Base-by-base conservation (phyloP, 164 flowering plant genomes). In the Nelumbo lutea region DNA sequence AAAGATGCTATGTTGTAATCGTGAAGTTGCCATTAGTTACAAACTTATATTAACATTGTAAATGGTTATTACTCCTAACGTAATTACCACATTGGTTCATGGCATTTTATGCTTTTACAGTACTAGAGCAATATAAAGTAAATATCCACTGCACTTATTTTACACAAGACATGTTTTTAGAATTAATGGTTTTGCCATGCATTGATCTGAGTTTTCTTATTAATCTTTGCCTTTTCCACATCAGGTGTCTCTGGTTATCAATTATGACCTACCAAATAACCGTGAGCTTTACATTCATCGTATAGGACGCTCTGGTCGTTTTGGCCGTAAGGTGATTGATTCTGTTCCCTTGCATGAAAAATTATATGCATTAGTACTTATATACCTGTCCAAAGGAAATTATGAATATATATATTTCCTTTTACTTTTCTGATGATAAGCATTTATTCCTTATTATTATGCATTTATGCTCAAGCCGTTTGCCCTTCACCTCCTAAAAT, bases 251-350 rank as follows among this genome's bases (percentile, higher is more conserved):
- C 62, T 95, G 81, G 98, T 95, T 57, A 90, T 95, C 62, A 95
- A 95, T 77, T 95, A 95, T 80, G 98, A 95, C 77, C 90, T 91
- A 65, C 98, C 98, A 52, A 91, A 91, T 81, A 95, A 90, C 77
- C 90, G 96, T 60, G 98, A 95, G 77, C 98, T 88, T 77, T 95
- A 92, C 74, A 92, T 95, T 76, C 98, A 95, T 75, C 85, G 98
- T 10, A 95, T 95, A 75, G 98, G 97, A 42, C 92, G 98, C 9
- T 95, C 98, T 72, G 98, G 98, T 68, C 97, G 98, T 70, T 95
- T 95, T 86, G 98, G 98, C 47, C 90, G 97, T 64, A 95, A 95
- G 98, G 98, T 95, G 79, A 71, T 38, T 64, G 27, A 48, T 66
- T 56, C 0, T 38, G n/a, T 15, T 42, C 27, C 48, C 11, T 59